Base-by-base conservation (phyloP, 179 eudicot genomes). In the Beta lomatogona region DNA sequence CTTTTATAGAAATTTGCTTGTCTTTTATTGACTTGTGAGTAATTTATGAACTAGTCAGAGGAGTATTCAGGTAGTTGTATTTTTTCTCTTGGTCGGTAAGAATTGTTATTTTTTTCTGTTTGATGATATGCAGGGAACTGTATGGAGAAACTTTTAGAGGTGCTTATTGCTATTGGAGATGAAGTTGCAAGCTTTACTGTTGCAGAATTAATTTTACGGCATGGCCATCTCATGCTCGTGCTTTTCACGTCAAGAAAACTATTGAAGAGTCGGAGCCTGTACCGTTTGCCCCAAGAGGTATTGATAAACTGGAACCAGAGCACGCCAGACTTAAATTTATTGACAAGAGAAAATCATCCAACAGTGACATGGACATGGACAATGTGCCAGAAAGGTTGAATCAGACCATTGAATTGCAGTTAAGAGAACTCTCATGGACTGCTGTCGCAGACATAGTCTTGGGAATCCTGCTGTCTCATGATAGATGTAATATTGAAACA, bases 91-190 rank as follows among this genome's bases (percentile, higher is more conserved):
- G 25, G 9, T 41, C 22, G 12, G 59, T n/a, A 59, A 44, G 15
- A 14, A 31, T 1, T 22, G 11, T 65, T 58, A n/a, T 9, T 41
- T 80, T 14, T 18, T 67, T 21, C 67, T 55, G n/a, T 22, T 50
- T 61, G 83, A 81, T 59, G 73, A 48, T 75, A 73, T 86, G 79
- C 87, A 97, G 99, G 99, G 99, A 97, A 97, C 82, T 97, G 98
- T 88, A 97, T 94, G 99, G 99, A 97, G 90, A 97, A 97, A 85
- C 94, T 97, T 36, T 81, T 97, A 84, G 99, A 97, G n/a, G n/a
- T n/a, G n/a, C n/a, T n/a, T n/a, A n/a, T n/a, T n/a, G n/a, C n/a
- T n/a, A n/a, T n/a, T n/a, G n/a, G n/a, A n/a, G n/a, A n/a, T n/a
- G n/a, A n/a, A n/a, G n/a, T n/a, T n/a, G n/a, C n/a, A n/a, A n/a